These are phyloP conservation scores for Schizopora paradoxa DNA, from an alignment of 1,284 basidiomycete species.

Conservation along the genomic window DNA sequence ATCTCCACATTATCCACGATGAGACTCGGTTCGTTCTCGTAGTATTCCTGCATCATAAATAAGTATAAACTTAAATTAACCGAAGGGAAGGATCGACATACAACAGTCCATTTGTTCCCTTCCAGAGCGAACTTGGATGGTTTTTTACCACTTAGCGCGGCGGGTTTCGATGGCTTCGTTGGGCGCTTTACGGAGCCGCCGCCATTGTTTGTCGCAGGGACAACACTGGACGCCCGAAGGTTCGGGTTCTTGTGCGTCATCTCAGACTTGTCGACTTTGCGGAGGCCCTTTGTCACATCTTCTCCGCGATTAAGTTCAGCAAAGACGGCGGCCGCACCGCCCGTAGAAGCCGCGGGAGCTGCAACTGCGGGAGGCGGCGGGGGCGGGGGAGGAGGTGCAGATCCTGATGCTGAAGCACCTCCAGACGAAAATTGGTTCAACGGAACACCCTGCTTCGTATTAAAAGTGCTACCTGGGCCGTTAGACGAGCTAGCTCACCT, in stretches of 20 bases:
- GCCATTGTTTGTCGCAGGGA: constrained; percentile 45
- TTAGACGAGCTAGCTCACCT: constrained; percentile 39
- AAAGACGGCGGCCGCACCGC: constrained; percentile 85
- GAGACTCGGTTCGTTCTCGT: constrained; percentile 78
- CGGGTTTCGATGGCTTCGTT: constrained; percentile 76
- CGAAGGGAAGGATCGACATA: constrained; percentile 36
- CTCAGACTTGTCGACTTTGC: constrained; percentile 92
- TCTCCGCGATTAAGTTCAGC: constrained; percentile 89
- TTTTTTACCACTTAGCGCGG: constrained; percentile 79
- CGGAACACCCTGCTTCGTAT: constrained; percentile 49
- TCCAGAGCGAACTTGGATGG: constrained; percentile 88
- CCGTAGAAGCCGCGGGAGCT: constrained; percentile 36
- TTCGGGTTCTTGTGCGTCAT: constrained; percentile 99
- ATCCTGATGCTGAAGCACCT: constrained; percentile 46
- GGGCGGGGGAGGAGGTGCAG: constrained; percentile 50
- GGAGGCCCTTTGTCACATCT: constrained; percentile 84
- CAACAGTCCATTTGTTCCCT: constrained; percentile 92
- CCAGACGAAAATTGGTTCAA: constrained; percentile 49
- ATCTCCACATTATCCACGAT: constrained; percentile 77
- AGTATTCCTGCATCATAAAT: constrained; percentile 79
- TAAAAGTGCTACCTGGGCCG: background rate
- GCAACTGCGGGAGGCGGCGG: constrained; percentile 38
- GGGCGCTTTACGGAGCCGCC: constrained; percentile 54
- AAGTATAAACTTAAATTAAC: background rate
- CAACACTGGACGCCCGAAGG: constrained; percentile 62